A percentile compares a stretch with the other conserved stretches of the same genome.
Evolutionary conservation across 805 yeast genomes (phyloP).

Genomic region (Diddensiella santjacobensis): DNA sequence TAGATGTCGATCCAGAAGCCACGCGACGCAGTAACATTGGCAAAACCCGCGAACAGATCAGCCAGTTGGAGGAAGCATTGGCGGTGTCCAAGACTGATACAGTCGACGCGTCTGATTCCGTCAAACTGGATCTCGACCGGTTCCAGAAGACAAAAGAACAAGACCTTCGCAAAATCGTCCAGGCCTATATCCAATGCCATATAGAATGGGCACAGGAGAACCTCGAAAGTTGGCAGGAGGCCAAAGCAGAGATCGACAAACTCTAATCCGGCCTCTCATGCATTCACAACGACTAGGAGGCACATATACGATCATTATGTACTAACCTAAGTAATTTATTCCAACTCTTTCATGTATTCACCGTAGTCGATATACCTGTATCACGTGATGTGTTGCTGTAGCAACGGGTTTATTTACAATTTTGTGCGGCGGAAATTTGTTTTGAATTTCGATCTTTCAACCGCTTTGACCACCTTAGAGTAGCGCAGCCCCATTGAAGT

Average conservation of each 20-base stretch:
- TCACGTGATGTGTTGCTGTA: too few species aligned
- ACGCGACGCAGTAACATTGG: slow-evolving; percentile 50
- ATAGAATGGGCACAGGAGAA: slow-evolving; percentile 66
- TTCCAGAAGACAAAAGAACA: slow-evolving; percentile 50
- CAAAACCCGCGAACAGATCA: slow-evolving; percentile 44
- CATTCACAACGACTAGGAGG: neutral
- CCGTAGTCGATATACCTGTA: too few species aligned
- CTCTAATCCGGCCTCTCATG: slow-evolving; percentile 3
- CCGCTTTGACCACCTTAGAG: too few species aligned
- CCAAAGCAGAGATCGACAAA: slow-evolving; percentile 10
- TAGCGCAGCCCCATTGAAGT: too few species aligned
- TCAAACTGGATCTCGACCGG: slow-evolving; percentile 38
- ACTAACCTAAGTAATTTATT: neutral
- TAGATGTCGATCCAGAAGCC: slow-evolving; percentile 65
- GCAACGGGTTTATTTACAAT: too few species aligned
- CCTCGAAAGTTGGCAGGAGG: slow-evolving; percentile 55
- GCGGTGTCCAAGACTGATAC: slow-evolving; percentile 51
- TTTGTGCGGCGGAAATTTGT: too few species aligned
- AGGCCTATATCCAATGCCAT: slow-evolving; percentile 52
- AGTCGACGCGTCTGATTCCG: slow-evolving; percentile 45
- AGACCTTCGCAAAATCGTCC: slow-evolving; percentile 49
- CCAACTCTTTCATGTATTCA: neutral
- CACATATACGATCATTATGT: neutral
- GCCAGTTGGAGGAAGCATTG: slow-evolving; percentile 49
- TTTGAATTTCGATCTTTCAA: too few species aligned